Evolutionary conservation across 164 flowering plant genomes (phyloP).

Genomic region (Piper longum): DNA sequence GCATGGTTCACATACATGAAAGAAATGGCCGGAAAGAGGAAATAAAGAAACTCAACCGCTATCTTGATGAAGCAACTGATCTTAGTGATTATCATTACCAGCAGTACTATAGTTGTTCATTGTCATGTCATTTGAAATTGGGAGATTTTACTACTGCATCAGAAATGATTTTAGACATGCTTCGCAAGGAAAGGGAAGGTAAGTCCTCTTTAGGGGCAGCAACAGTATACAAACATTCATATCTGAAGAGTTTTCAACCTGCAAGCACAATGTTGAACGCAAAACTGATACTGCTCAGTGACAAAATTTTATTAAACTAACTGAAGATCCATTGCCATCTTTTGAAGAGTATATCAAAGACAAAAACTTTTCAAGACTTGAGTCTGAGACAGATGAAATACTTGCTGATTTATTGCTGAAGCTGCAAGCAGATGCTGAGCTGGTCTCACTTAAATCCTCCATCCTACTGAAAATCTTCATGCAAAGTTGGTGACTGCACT

Average conservation of each 20-base stretch:
- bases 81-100: constrained; percentile 50
- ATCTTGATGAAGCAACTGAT: constrained; percentile 51
- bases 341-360: constrained; percentile 52
- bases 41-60: constrained; percentile 70
- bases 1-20: constrained; percentile 80
- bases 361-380: constrained; percentile 33
- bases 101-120: constrained; percentile 76
- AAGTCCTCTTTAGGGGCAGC: constrained; percentile 50
- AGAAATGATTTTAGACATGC: constrained; percentile 75
- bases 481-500: constrained; percentile 70
- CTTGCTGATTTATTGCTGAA: constrained; percentile 30
- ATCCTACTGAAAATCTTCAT: constrained; percentile 64
- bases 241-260: constrained; percentile 10
- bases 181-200: constrained; percentile 62
- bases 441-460: constrained; percentile 60
- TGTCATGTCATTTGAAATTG: constrained; percentile 77
- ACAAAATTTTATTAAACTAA: constrained; percentile 5
- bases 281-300: constrained; percentile 3
- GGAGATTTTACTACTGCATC: constrained; percentile 81
- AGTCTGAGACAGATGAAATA: constrained; percentile 41
- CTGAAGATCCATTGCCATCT: constrained; percentile 13
- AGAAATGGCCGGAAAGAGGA: constrained; percentile 86
- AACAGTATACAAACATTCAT: constrained; percentile 22
- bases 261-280: constrained; percentile 9
- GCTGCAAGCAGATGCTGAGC: constrained; percentile 45